A percentile compares a stretch with the other conserved stretches of the same genome.
Conservation (phyloP, 2,329 filamentous ascomycete genomes). For the Sporothrix variecibatus region DNA sequence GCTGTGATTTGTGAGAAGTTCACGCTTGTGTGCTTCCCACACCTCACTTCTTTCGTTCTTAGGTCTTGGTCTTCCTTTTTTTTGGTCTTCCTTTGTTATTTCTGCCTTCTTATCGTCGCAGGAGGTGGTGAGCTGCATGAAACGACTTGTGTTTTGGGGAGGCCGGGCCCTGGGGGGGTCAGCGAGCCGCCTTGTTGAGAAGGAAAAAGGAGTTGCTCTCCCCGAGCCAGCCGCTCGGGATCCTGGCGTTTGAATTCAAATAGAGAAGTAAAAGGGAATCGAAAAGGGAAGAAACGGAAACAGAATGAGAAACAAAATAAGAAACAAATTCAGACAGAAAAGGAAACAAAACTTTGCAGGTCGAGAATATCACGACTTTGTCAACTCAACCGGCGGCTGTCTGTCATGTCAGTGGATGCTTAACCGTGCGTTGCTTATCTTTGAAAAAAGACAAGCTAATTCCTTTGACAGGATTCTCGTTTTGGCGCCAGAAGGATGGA, state of each 20-base stretch:
- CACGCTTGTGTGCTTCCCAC: neutral
- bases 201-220: neutral
- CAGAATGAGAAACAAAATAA: neutral
- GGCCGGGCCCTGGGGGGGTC: neutral
- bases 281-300: neutral
- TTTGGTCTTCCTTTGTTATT: neutral
- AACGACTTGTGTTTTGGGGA: constrained; percentile 26
- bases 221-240: constrained; percentile 1
- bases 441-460: neutral
- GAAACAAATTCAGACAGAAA: neutral
- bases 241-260: neutral
- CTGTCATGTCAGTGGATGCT: neutral
- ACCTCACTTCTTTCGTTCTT: neutral
- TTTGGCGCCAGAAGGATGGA: constrained; percentile 14
- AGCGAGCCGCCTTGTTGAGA: neutral
- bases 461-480: neutral
- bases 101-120: neutral
- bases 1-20: neutral
- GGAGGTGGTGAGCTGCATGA: constrained; percentile 18
- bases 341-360: neutral
- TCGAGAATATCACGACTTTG: neutral
- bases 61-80: neutral
- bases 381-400: neutral
- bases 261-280: neutral
- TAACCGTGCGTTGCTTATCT: neutral